Percentiles rank a stretch among this genome's conserved stretches.
These are phyloP conservation scores for Termitomyces titanicus DNA, from an alignment of 768 basidiomycete genomes.

Conservation along the genomic window DNA sequence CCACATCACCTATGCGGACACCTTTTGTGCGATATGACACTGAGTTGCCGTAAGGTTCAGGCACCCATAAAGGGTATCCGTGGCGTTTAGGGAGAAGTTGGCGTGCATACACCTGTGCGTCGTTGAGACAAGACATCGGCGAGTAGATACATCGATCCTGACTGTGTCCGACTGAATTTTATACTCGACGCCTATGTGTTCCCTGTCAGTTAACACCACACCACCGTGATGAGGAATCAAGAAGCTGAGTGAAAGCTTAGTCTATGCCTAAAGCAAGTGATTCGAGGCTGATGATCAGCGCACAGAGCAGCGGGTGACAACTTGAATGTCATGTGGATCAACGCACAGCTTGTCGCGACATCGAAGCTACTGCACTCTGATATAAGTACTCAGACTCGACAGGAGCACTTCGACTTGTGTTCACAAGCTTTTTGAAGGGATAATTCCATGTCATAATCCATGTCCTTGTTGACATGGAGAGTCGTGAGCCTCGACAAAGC, in stretches of 20 bases:
- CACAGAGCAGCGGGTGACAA: not conserved
- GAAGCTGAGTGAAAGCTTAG: too few species aligned
- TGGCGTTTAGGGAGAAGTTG: conserved; percentile 17
- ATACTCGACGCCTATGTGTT: too few species aligned
- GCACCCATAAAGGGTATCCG: conserved; percentile 30
- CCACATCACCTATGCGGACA: conserved; percentile 21
- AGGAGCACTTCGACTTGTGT: too few species aligned
- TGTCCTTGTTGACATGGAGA: too few species aligned
- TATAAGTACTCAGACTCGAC: not conserved
- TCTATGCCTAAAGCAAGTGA: not conserved
- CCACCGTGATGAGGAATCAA: too few species aligned
- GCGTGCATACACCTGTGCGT: conserved; percentile 12
- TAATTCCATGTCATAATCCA: not conserved
- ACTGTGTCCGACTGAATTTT: not conserved
- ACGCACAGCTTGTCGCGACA: not conserved
- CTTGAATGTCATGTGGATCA: not conserved
- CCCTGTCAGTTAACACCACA: not conserved
- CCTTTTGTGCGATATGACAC: conserved; percentile 17
- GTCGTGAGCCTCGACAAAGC: too few species aligned
- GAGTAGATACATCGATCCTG: too few species aligned
- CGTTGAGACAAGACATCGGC: conserved; percentile 7
- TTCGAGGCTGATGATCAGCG: not conserved
- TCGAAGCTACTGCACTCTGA: not conserved
- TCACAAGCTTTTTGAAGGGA: too few species aligned
- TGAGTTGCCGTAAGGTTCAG: conserved; percentile 24